Conservation (phyloP, 208 protist genomes). For the Leishmania amazonensis region DNA sequence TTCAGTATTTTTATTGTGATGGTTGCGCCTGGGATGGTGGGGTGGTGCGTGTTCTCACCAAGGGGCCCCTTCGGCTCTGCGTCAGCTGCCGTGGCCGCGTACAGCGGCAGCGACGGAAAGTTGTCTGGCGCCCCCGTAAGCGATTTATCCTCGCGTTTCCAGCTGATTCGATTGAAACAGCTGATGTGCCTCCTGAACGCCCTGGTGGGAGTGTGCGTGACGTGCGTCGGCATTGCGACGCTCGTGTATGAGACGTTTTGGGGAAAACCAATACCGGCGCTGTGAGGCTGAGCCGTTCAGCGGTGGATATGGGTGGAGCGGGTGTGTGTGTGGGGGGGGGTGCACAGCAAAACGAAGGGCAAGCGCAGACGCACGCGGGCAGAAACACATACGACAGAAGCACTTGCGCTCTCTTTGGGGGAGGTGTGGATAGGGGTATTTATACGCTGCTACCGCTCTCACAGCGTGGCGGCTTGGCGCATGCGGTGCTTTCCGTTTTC, state of each 20-base stretch:
- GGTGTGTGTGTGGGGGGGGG: no score
- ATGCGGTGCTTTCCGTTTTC: background rate
- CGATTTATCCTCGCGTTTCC: conserved; percentile 17
- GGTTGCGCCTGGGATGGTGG: conserved; percentile 58
- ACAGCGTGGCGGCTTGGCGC: background rate
- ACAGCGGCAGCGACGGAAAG: background rate
- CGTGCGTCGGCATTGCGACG: conserved; percentile 33
- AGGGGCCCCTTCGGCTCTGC: conserved; percentile 23
- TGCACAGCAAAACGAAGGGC: background rate
- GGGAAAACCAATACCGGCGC: background rate
- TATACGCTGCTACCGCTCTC: background rate
- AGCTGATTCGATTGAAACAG: conserved; percentile 34
- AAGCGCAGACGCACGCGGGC: background rate
- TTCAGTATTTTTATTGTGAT: conserved; percentile 70
- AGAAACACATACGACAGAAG: background rate
- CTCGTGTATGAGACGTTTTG: conserved; percentile 27
- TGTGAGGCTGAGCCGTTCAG: background rate
- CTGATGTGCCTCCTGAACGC: conserved; percentile 40
- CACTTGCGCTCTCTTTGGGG: background rate
- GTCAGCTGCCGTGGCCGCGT: conserved; percentile 8
- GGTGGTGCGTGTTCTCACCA: conserved; percentile 54
- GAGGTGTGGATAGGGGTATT: no score
- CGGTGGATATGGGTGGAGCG: no score
- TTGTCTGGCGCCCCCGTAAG: background rate
- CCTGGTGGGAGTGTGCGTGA: conserved; percentile 41